Percentiles rank a stretch among this genome's conserved stretches.
These are phyloP conservation scores for Sarocladium strictum DNA, from an alignment of 2,329 filamentous ascomycete species.

Conservation along the genomic window DNA sequence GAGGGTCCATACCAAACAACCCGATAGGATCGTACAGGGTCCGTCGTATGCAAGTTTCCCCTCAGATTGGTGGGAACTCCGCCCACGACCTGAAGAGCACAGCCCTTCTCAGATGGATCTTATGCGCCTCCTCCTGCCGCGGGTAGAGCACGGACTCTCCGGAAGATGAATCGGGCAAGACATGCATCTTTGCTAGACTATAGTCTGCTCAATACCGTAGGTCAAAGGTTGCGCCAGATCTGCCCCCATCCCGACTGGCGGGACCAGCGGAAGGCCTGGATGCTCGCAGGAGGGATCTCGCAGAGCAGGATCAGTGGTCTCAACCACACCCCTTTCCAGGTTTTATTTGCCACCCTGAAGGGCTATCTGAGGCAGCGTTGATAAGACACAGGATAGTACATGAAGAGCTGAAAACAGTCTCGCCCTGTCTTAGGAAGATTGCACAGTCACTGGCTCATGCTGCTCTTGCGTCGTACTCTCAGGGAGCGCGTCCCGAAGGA, in stretches of 20 bases:
- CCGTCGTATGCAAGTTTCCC: neutral
- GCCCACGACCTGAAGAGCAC: neutral
- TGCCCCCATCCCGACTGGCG: neutral
- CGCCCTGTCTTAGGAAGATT: too few species aligned
- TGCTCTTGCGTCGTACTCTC: too few species aligned
- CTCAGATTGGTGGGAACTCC: neutral
- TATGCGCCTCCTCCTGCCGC: neutral
- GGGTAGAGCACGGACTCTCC: neutral
- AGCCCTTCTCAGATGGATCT: neutral
- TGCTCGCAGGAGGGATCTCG: neutral
- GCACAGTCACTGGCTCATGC: too few species aligned
- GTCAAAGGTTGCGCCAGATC: neutral
- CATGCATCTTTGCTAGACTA: neutral
- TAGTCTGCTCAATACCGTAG: neutral
- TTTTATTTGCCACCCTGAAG: conserved; percentile 1
- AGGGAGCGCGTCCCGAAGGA: too few species aligned
- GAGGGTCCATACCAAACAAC: neutral
- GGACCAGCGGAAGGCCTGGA: neutral
- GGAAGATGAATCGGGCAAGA: neutral
- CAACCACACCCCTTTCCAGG: neutral
- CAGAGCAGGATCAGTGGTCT: neutral
- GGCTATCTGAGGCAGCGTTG: too few species aligned
- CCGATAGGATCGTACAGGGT: neutral
- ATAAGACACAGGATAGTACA: too few species aligned
- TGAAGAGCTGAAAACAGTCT: too few species aligned